phyloP scores from a whole-genome alignment of 2,329 filamentous ascomycete genomes.

The Tolypocladium sp. region DNA sequence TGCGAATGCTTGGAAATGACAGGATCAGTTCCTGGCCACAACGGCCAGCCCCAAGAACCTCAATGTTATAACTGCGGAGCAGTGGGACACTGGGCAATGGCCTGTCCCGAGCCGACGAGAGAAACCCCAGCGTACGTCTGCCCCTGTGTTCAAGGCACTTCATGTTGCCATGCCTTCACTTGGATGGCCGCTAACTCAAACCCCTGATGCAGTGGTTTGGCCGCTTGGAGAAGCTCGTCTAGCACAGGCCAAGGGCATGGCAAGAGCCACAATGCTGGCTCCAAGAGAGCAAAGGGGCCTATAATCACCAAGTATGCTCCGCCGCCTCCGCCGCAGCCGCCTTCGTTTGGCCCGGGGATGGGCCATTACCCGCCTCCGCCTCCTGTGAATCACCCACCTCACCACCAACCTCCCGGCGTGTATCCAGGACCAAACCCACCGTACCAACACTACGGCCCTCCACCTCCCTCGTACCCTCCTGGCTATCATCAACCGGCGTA shows the following conservation, averaged over 20 bases:
- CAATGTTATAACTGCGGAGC: slow-evolving; percentile 46
- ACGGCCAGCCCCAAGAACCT: slow-evolving; percentile 22
- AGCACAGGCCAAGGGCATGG: slow-evolving; percentile 12
- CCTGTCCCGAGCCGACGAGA: slow-evolving; percentile 41
- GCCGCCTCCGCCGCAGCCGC: slow-evolving; percentile 9
- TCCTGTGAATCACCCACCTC: slow-evolving; percentile 12
- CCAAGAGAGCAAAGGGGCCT: slow-evolving; percentile 22
- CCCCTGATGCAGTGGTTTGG: slow-evolving; percentile 19
- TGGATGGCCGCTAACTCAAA: slow-evolving; percentile 2
- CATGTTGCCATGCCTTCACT: neutral
- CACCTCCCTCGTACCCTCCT: slow-evolving; percentile 10
- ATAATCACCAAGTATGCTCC: slow-evolving; percentile 26
- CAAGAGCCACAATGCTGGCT: slow-evolving; percentile 17
- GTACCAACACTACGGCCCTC: slow-evolving; percentile 1
- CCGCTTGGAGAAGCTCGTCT: slow-evolving; percentile 26
- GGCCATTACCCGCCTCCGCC: slow-evolving; percentile 13
- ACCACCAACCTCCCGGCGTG: slow-evolving; percentile 12
- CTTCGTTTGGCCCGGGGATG: slow-evolving; percentile 5
- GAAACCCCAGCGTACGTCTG: slow-evolving; percentile 33
- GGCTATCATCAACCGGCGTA: slow-evolving; percentile 16
- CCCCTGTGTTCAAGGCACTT: neutral
- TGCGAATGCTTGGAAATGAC: slow-evolving; percentile 15
- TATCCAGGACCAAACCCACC: neutral
- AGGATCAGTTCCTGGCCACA: slow-evolving; percentile 16
- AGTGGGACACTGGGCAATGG: slow-evolving; percentile 41